Percentiles rank a stretch among this genome's conserved stretches.
Evolutionary conservation across 2,329 filamentous ascomycete genomes (phyloP).

Genomic region (Fusarium brevicatenulatum): DNA sequence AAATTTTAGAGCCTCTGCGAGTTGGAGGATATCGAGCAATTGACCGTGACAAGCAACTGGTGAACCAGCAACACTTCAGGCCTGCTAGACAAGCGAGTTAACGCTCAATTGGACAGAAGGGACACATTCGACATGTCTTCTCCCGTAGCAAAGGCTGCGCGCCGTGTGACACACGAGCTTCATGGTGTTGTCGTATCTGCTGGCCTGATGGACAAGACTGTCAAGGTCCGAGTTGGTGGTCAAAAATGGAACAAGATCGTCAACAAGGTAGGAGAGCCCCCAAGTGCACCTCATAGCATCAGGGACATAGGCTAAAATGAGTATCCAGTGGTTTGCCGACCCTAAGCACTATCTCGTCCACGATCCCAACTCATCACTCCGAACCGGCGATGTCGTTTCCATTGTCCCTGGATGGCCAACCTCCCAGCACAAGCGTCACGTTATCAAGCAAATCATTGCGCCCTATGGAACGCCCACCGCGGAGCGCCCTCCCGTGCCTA

Average conservation of each 20-base stretch:
- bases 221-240: constrained; percentile 78
- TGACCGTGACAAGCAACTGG: constrained; percentile 28
- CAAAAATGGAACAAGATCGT: constrained; percentile 78
- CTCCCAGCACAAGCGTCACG: constrained; percentile 75
- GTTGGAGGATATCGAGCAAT: constrained; percentile 9
- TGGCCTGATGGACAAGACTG: constrained; percentile 80
- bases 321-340: constrained; percentile 66
- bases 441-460: constrained; percentile 79
- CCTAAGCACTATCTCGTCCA: constrained; percentile 76
- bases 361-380: constrained; percentile 79
- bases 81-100: neutral
- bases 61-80: constrained; percentile 10
- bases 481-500: constrained; percentile 72
- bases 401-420: constrained; percentile 74
- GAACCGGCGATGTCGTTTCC: constrained; percentile 78
- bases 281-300: neutral
- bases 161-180: constrained; percentile 61
- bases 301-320: neutral
- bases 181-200: constrained; percentile 80
- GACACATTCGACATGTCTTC: constrained; percentile 49
- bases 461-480: constrained; percentile 72
- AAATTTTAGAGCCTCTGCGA: constrained; percentile 33
- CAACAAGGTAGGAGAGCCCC: constrained; percentile 67
- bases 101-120: neutral
- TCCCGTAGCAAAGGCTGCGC: constrained; percentile 54